Evolutionary conservation across 2,329 filamentous ascomycete species (phyloP), one percentile per base, ranked within the genome.

Genomic region (Fusarium phyllophilum): DNA sequence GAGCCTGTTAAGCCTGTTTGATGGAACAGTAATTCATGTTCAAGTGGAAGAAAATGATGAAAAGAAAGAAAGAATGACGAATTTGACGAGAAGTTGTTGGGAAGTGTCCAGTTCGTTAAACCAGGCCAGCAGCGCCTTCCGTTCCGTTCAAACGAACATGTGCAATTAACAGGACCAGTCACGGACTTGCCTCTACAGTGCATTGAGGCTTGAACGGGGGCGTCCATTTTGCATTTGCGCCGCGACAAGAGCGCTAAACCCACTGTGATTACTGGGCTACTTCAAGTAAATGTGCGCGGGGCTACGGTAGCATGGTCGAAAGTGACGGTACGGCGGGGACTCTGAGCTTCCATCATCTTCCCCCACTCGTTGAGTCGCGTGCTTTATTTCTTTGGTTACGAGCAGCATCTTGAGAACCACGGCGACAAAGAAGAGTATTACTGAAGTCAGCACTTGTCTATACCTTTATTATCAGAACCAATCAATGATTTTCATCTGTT

Each of bases 291-390:
- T 66, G 61, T 52, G 31, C 74, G 69, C 64, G 67, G 72, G 60
- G 68, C 73, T 58, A 61, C 29, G 31, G 39, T 62, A 44, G 42
- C 48, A 54, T 55, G 42, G 46, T 34, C 34, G 29, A 57, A 56
- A 48, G 49, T 33, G 42, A 66, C 8, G 17, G 22, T 29, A 54
- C 59, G 26, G 65, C 38, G 66, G 39, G 24, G 29, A 56, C 70
- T 72, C 36, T 66, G 60, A 60, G 60, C 49, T 75, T 73, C 62
- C 66, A 70, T 68, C 45, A 34, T 67, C 54, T 75, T 75, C 73
- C 63, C 66, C 73, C 63, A 55, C 62, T 62, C 64, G 63, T 65
- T 67, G 26, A 68, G 67, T 76, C 73, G 71, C 66, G 73, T 75
- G 72, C 74, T 66, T 68, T 62, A 26, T 44, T 51, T 33, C 51